Evolutionary conservation across 139 green algal species (phyloP).

Genomic region (Chloropicon primus): DNA sequence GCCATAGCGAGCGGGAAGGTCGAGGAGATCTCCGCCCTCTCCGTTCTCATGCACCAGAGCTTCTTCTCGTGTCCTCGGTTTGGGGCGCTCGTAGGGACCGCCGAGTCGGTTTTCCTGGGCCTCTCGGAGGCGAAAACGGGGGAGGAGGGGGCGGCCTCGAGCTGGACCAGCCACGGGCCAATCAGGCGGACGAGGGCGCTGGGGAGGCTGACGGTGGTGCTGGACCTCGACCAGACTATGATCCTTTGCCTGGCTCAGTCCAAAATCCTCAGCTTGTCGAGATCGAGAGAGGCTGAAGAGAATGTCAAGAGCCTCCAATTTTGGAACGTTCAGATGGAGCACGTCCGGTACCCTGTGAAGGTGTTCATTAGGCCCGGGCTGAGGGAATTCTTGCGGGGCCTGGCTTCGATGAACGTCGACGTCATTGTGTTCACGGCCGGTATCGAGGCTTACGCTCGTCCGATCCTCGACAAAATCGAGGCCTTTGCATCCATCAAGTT

Average conservation of each 20-base stretch:
- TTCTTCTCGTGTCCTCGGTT: neutral
- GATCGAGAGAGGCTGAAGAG: neutral
- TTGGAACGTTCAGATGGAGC: conserved; percentile 21
- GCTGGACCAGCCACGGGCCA: too few relatives aligned
- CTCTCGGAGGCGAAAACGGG: too few relatives aligned
- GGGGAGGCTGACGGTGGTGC: conserved; percentile 33
- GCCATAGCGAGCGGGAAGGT: too few relatives aligned
- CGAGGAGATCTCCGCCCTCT: neutral
- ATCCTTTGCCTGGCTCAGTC: conserved; percentile 42
- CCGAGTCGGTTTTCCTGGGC: too few relatives aligned
- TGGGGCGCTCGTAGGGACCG: neutral
- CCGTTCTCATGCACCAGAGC: neutral
- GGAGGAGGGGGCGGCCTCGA: too few relatives aligned
- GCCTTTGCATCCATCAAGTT: conserved; percentile 3
- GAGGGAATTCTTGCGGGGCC: conserved; percentile 41
- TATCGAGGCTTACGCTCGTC: conserved; percentile 68
- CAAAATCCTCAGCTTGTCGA: conserved; percentile 11
- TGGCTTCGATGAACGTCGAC: conserved; percentile 22
- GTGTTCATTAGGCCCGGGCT: conserved; percentile 74
- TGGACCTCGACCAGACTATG: conserved; percentile 80
- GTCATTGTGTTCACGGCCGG: conserved; percentile 81
- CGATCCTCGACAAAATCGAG: conserved; percentile 59
- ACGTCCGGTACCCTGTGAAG: conserved; percentile 42
- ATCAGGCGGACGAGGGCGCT: too few relatives aligned
- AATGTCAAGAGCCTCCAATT: conserved; percentile 17